A percentile compares a stretch with the other conserved stretches of the same genome.
These are phyloP conservation scores for Triadica sebifera DNA, from an alignment of 345 rosid species.

Conservation along the genomic window DNA sequence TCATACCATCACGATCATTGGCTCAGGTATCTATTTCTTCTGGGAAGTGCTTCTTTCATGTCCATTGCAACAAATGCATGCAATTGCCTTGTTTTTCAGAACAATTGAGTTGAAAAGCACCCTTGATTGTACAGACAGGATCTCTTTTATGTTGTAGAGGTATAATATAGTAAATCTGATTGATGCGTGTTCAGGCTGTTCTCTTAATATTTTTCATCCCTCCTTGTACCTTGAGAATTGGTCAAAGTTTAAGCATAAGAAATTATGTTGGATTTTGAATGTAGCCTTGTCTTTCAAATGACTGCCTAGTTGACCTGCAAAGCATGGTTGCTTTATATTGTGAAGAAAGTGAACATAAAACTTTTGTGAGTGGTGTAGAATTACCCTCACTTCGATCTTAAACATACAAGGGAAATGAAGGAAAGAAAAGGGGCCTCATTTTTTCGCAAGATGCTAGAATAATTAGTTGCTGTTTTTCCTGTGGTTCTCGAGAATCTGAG, in stretches of 20 bases:
- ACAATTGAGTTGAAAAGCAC: not conserved
- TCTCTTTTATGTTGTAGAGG: not conserved
- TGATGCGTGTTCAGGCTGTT: not conserved
- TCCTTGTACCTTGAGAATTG: not conserved
- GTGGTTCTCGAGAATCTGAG: not conserved
- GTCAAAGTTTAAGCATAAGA: not conserved
- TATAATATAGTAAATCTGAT: slow-evolving; percentile 5
- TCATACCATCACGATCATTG: slow-evolving; percentile 87
- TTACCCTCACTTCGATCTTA: not conserved
- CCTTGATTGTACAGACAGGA: not conserved
- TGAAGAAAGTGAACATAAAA: not conserved
- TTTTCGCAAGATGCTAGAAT: not conserved
- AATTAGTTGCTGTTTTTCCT: not conserved
- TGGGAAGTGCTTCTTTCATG: slow-evolving; percentile 10
- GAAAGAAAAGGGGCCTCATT: not conserved
- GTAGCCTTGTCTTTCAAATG: not conserved
- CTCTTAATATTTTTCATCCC: not conserved
- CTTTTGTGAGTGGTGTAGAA: not conserved
- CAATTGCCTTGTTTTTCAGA: not conserved
- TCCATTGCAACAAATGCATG: slow-evolving; percentile 4
- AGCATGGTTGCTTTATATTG: not conserved
- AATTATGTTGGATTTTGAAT: slow-evolving; percentile 1
- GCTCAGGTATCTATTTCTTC: slow-evolving; percentile 61
- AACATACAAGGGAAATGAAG: not conserved
- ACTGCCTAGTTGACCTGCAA: slow-evolving; percentile 1